Evolutionary conservation across 139 green algal genomes (phyloP).

Genomic region (Chlorella sp.): DNA sequence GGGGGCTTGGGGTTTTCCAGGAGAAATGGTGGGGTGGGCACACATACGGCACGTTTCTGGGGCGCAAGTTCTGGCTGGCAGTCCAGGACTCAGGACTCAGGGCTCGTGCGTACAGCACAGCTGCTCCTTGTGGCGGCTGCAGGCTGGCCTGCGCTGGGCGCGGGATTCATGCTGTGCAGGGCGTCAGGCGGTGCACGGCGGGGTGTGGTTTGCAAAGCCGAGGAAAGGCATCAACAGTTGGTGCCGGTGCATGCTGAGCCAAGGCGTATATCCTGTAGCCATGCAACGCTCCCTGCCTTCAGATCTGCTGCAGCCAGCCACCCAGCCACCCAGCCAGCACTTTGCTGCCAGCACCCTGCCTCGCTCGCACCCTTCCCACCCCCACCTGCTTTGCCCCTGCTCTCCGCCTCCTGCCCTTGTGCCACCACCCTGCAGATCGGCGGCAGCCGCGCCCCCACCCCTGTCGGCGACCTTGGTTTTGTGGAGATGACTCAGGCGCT

Average conservation of each 20-base stretch:
- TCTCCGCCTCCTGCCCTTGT: not conserved
- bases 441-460: constrained; percentile 84
- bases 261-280: not conserved
- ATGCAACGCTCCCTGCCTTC: not conserved
- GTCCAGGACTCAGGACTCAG: too few relatives aligned
- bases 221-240: too few relatives aligned
- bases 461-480: constrained; percentile 96
- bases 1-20: too few relatives aligned
- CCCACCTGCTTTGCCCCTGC: not conserved
- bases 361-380: not conserved
- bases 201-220: too few relatives aligned
- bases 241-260: not conserved
- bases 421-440: constrained; percentile 55
- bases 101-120: too few relatives aligned
- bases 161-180: not conserved
- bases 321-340: too few relatives aligned
- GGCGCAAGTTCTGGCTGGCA: too few relatives aligned
- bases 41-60: too few relatives aligned
- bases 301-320: not conserved
- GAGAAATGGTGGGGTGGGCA: too few relatives aligned
- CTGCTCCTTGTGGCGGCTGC: not conserved
- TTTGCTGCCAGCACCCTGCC: not conserved
- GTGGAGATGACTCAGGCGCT: constrained; percentile 97
- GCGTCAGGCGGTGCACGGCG: too few relatives aligned
- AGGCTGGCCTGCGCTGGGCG: not conserved